Conservation (phyloP, 345 rosid genomes). For the Murraya paniculata region DNA sequence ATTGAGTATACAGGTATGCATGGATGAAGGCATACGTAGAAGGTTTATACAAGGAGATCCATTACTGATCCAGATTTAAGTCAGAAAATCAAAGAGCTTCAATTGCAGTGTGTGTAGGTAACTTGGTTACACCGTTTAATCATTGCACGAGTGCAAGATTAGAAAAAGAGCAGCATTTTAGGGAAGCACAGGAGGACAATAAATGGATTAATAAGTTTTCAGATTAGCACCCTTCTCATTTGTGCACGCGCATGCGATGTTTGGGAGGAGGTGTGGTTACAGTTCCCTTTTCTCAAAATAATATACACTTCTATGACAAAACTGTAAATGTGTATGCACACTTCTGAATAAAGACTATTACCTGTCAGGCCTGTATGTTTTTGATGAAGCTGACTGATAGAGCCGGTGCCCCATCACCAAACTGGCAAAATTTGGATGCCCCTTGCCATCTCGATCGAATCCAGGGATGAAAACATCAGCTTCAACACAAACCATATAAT, state of each 20-base stretch:
- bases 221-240: not conserved
- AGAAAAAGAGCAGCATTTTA: not conserved
- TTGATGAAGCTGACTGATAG: conserved; percentile 78
- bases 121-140: not conserved
- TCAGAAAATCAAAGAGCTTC: not conserved
- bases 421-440: conserved; percentile 89
- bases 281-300: not conserved
- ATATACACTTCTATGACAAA: not conserved
- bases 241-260: not conserved
- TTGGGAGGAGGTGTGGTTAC: not conserved
- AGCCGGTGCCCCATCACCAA: conserved; percentile 95
- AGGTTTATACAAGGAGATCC: not conserved
- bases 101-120: not conserved
- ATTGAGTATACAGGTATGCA: not conserved
- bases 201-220: not conserved
- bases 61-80: not conserved
- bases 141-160: not conserved
- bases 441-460: conserved; percentile 88
- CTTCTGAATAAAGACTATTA: conserved; percentile 22
- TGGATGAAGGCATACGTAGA: not conserved
- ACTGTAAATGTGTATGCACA: not conserved
- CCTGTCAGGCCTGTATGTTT: conserved; percentile 92
- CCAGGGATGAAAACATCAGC: conserved; percentile 94
- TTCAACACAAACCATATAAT: conserved; percentile 76
- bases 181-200: not conserved